Evolutionary conservation across 306 rosid genomes (phyloP).

Genomic region (Spatholobus suberectus): DNA sequence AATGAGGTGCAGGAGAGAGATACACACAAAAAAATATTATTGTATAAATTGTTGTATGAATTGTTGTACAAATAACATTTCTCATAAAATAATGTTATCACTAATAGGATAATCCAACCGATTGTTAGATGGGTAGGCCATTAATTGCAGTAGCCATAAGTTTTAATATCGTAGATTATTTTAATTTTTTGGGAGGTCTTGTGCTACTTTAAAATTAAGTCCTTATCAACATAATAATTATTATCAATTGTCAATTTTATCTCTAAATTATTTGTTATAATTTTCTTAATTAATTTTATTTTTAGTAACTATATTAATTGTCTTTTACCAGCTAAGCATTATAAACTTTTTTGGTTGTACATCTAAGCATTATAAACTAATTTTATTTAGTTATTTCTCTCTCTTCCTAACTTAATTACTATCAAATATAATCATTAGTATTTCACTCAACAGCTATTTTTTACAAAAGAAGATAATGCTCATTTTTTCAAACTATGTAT

Average conservation of each 20-base stretch:
- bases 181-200: background rate
- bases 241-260: background rate
- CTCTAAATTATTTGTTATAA: background rate
- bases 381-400: too few species aligned
- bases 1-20: too few species aligned
- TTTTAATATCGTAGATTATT: background rate
- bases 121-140: background rate
- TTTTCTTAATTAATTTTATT: background rate
- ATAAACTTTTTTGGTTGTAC: too few species aligned
- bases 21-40: too few species aligned
- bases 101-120: background rate
- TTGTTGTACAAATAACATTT: too few species aligned
- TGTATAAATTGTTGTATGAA: too few species aligned
- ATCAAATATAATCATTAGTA: background rate
- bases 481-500: background rate
- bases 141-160: background rate
- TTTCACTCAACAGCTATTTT: background rate
- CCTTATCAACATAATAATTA: background rate
- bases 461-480: background rate
- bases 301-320: background rate
- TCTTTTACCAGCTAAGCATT: background rate
- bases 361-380: background rate
- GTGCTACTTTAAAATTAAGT: background rate
- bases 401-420: background rate
- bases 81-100: background rate